Percentiles rank a stretch among this genome's conserved stretches.
Evolutionary conservation across 148 eudicot genomes (phyloP).

Genomic region (Amaranthus hypochondriacus): DNA sequence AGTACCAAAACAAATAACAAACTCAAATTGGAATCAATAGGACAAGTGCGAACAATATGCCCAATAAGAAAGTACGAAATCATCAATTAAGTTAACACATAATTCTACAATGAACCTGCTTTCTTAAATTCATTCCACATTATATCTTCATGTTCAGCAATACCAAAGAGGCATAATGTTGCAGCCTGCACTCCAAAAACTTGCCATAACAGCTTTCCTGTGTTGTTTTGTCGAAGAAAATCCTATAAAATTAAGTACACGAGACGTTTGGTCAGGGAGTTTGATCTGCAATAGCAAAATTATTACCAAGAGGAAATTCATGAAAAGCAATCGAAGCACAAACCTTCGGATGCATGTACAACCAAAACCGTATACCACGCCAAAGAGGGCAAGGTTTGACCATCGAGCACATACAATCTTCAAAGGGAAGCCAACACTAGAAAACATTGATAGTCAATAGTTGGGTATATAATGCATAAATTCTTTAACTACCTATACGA

Average conservation of each 20-base stretch:
- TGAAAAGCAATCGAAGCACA: constrained; percentile 2
- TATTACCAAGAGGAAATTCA: constrained; percentile 2
- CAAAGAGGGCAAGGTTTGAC: constrained; percentile 50
- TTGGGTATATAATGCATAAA: background rate
- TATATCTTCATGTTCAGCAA: constrained; percentile 79
- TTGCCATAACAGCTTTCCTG: constrained; percentile 98
- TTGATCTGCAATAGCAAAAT: background rate
- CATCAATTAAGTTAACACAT: background rate
- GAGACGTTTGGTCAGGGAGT: background rate
- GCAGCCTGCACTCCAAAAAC: constrained; percentile 88
- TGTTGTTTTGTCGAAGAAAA: constrained; percentile 90
- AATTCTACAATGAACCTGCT: constrained; percentile 39
- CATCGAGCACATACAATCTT: constrained; percentile 87
- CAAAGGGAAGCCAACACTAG: constrained; percentile 89
- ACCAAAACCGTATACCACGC: constrained; percentile 72
- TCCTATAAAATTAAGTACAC: constrained; percentile 42
- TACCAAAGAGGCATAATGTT: constrained; percentile 80
- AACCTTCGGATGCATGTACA: constrained; percentile 99
- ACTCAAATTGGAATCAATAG: background rate
- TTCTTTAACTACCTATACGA: background rate
- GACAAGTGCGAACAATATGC: background rate
- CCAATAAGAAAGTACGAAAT: background rate
- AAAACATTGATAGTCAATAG: background rate
- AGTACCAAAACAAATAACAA: background rate
- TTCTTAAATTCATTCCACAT: constrained; percentile 82